A percentile compares a stretch with the other conserved stretches of the same genome.
These are phyloP conservation scores for Tolypocladium endophyticum DNA, from an alignment of 2,329 filamentous ascomycete genomes.

Conservation along the genomic window DNA sequence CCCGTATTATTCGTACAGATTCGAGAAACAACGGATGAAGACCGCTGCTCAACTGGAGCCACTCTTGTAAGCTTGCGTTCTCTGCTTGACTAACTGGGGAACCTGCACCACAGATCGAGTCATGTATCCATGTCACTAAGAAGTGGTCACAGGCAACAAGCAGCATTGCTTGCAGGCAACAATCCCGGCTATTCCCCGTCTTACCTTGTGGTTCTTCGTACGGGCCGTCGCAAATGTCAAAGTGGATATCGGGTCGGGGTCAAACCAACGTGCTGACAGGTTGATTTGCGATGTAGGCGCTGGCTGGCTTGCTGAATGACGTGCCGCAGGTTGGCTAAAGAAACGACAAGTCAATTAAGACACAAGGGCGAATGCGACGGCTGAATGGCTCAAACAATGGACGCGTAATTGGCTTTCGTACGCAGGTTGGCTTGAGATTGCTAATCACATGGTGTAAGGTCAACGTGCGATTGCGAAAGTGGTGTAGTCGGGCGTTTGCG, in stretches of 20 bases:
- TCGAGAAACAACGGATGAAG: not conserved
- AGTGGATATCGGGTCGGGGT: not conserved
- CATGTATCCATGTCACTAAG: not conserved
- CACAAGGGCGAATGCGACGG: not conserved
- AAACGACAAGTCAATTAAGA: not conserved
- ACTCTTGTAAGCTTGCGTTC: not conserved
- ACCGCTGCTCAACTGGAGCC: not conserved
- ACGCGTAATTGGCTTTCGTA: not conserved
- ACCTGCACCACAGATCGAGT: too few relatives aligned
- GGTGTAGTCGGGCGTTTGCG: not conserved
- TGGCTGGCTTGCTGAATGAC: not conserved
- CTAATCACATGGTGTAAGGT: not conserved
- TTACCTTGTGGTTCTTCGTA: not conserved
- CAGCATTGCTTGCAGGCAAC: not conserved
- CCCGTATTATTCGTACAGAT: not conserved
- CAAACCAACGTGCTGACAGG: not conserved
- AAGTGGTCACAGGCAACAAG: not conserved
- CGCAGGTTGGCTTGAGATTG: not conserved
- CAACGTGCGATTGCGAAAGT: not conserved
- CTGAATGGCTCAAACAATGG: not conserved
- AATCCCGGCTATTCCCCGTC: not conserved
- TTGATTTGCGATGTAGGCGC: not conserved
- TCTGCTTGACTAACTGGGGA: not conserved
- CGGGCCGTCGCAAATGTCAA: not conserved
- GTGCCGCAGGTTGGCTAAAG: not conserved